Evolutionary conservation across 2,329 filamentous ascomycete species (phyloP), one percentile per base, ranked within the genome.

Genomic region (Aspergillus amoenus): DNA sequence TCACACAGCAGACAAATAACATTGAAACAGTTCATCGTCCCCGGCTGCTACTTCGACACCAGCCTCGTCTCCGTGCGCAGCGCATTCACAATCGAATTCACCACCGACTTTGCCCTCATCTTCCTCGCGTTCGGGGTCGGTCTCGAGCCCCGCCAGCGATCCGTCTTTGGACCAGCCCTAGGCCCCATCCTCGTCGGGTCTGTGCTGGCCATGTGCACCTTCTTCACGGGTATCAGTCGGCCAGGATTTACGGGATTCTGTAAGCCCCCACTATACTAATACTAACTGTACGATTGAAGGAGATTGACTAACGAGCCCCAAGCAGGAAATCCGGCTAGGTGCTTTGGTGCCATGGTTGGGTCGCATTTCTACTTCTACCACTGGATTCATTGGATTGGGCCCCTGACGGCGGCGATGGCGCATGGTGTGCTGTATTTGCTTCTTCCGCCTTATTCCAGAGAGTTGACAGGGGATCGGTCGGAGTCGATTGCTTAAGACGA

Each of bases 51-150:
- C 48, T 65, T 74, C 58, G 69, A 78, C 56, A 63, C 70, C 0
- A 60, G 65, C 7, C 47, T 73, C 15, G 72, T 79, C 2, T 67
- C 70, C 0, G 58, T 73, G 0, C 70, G 69, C 1, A 72, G 80
- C 54, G 78, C 76, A 12, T 80, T 82, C 56, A 69, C 79, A 12
- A 71, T 81, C 30, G 82, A 84, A 62, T 78, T 78, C 43, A 73
- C 81, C 54, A 74, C 74, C 11, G 74, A 71, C 4, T 73, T 80
- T 12, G 69, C 76, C 1, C 62, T 82, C 9, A 64, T 84, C 0
- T 77, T 81, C 61, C 71, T 83, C 17, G 74, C 80, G 0, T 83
- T 82, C 60, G 80, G 81, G 0, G 78, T 82, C 7, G 82, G 80
- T 11, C 70, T 84, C 3, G 82, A 84, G 64, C 82, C 82, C 2